A percentile compares a stretch with the other conserved stretches of the same genome.
phyloP scores from a whole-genome alignment of 2,329 filamentous ascomycete genomes.

The Microsporum ferrugineum region DNA sequence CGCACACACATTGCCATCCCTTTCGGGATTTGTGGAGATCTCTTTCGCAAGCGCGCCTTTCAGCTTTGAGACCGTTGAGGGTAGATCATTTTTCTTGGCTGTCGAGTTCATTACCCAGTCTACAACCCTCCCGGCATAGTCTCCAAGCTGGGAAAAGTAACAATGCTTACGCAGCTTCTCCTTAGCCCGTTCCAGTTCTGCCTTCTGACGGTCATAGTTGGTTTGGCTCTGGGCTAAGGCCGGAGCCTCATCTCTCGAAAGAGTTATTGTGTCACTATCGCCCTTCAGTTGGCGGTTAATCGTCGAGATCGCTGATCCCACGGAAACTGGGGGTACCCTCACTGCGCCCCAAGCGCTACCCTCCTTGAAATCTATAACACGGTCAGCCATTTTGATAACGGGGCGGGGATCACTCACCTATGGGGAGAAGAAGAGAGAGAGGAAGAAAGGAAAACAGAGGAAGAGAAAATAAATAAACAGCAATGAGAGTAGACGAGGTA shows the following conservation, averaged over 20 bases:
- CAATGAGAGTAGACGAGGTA: too few species aligned
- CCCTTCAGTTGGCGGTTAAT: slow-evolving; percentile 62
- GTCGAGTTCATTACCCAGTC: not conserved
- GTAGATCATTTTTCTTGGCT: not conserved
- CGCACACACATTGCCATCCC: not conserved
- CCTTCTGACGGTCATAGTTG: not conserved
- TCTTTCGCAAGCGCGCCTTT: not conserved
- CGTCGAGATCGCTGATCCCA: not conserved
- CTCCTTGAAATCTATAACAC: not conserved
- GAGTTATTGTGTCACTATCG: slow-evolving; percentile 64
- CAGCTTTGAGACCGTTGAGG: not conserved
- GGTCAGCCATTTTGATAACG: not conserved
- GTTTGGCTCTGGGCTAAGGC: slow-evolving; percentile 18
- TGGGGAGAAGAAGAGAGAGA: not conserved
- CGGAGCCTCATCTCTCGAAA: slow-evolving; percentile 75
- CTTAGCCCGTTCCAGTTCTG: not conserved
- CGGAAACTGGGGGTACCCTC: not conserved
- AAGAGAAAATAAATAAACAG: too few species aligned
- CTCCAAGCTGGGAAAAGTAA: not conserved
- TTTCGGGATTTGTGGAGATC: not conserved
- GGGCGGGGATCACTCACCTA: not conserved
- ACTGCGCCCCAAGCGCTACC: not conserved
- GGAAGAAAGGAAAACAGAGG: not conserved
- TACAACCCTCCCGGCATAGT: not conserved
- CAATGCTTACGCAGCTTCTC: not conserved